Conservation (phyloP, 345 rosid species). For the Brassica juncea region DNA sequence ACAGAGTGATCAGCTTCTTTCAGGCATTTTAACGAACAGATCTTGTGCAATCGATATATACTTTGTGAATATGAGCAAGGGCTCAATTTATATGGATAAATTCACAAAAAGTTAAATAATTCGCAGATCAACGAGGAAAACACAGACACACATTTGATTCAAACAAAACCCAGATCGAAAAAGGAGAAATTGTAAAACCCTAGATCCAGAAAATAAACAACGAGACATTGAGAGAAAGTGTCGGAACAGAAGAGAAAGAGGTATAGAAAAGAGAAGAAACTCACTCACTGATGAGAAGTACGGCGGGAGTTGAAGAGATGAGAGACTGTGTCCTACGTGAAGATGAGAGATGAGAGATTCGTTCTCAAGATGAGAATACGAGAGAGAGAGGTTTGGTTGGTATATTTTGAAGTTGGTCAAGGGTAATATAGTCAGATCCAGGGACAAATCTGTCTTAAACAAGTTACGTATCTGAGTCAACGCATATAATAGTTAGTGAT, state of each 20-base stretch:
- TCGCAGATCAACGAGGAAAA: neutral
- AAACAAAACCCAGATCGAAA: constrained; percentile 16
- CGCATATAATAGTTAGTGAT: neutral
- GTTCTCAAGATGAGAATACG: neutral
- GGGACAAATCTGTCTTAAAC: neutral
- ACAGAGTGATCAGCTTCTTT: constrained; percentile 12
- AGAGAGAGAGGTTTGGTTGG: neutral
- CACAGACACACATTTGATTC: neutral
- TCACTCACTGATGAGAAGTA: constrained; percentile 18
- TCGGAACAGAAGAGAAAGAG: neutral
- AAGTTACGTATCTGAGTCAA: neutral
- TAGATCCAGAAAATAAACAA: constrained; percentile 18
- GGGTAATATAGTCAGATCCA: neutral
- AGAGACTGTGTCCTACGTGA: neutral
- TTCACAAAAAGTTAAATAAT: neutral
- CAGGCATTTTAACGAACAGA: constrained; percentile 25
- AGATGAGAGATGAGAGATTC: neutral
- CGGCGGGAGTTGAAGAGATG: neutral
- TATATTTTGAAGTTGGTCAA: neutral
- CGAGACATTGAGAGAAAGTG: neutral
- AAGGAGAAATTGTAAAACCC: constrained; percentile 12
- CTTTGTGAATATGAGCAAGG: neutral
- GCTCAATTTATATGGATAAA: neutral
- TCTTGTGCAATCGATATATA: constrained; percentile 10
- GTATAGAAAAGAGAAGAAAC: neutral